phyloP scores from a whole-genome alignment of 495 filamentous ascomycete genomes.

The Aspergillus cavernicola region DNA sequence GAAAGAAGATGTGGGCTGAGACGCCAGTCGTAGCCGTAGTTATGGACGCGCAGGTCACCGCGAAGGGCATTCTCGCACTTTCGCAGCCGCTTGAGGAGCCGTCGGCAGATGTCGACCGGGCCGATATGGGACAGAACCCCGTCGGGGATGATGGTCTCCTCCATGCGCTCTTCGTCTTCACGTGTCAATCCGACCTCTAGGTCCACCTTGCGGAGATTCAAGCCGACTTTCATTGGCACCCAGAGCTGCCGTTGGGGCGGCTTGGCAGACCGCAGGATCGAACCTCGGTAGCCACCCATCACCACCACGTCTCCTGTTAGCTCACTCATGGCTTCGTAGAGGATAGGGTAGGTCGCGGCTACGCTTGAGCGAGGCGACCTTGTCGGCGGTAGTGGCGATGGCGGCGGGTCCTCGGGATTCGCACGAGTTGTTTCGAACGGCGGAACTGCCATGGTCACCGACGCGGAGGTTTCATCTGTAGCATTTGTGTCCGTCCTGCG shows the following conservation, averaged over 20 bases:
- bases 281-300: constrained; percentile 88
- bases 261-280: constrained; percentile 79
- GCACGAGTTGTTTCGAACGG: background rate
- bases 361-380: constrained; percentile 29
- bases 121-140: constrained; percentile 90
- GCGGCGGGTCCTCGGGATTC: background rate
- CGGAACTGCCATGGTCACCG: background rate
- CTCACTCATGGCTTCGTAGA: constrained; percentile 63
- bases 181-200: constrained; percentile 79
- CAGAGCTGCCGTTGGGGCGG: constrained; percentile 79
- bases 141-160: constrained; percentile 71
- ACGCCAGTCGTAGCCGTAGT: constrained; percentile 97
- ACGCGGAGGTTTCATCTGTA: background rate
- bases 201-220: constrained; percentile 90
- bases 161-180: constrained; percentile 84
- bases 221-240: constrained; percentile 90
- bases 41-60: constrained; percentile 72
- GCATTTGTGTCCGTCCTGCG: constrained; percentile 16
- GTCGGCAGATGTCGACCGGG: constrained; percentile 82
- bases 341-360: constrained; percentile 36
- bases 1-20: constrained; percentile 78
- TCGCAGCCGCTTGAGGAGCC: constrained; percentile 73
- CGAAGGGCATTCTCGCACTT: constrained; percentile 66
- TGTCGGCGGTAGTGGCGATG: constrained; percentile 15
- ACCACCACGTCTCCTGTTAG: constrained; percentile 84